Base-by-base conservation (phyloP, 1,139 yeast genomes). In the Geotrichum siamense region DNA sequence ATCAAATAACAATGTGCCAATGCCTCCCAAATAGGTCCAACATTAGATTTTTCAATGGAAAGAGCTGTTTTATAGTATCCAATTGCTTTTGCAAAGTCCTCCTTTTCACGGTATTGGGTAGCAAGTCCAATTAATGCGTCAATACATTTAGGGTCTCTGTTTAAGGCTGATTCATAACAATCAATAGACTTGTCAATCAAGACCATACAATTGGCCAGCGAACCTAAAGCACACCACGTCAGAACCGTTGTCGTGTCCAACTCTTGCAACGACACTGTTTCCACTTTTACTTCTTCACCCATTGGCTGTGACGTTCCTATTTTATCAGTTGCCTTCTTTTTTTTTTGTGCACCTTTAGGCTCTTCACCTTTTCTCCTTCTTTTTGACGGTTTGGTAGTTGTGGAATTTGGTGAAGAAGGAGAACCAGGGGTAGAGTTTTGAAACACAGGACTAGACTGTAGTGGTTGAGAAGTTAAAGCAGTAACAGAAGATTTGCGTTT, bases 11-110 rank as follows among this genome's bases (percentile, higher is more conserved):
- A 91, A 65, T 91, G 97, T 41, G 98, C 98, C 17, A 91, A 70
- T 20, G 94, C 75, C 0, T 97, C 97, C 97, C 98, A 91, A 32
- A 94, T 85, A 56, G 89, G 96, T 48, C 97, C 96, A 54, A 86
- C 82, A 10, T 15, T 15, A 61, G 84, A 91, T 20, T 89, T 91
- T 56, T 82, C 80, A 49, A 82, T 74, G 50, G 82, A 76, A 49
- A 91, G 69, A 2, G 96, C 94, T 55, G 86, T 77, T 64, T 91
- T 94, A 64, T 87, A 91, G 51, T 85, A 75, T 62, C 89, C 97
- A 10, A 95, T 94, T 4, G 97, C 97, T 62, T 86, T 84, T 55
- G 84, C 82, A 59, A 86, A 91, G 60, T 85, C 84, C 61, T 89
- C 97, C 53, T 89, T 74, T 30, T 91, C 78, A 42, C 96, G 76